Evolutionary conservation across 495 filamentous ascomycete species (phyloP).

Genomic region (Podospora pseudocomata): DNA sequence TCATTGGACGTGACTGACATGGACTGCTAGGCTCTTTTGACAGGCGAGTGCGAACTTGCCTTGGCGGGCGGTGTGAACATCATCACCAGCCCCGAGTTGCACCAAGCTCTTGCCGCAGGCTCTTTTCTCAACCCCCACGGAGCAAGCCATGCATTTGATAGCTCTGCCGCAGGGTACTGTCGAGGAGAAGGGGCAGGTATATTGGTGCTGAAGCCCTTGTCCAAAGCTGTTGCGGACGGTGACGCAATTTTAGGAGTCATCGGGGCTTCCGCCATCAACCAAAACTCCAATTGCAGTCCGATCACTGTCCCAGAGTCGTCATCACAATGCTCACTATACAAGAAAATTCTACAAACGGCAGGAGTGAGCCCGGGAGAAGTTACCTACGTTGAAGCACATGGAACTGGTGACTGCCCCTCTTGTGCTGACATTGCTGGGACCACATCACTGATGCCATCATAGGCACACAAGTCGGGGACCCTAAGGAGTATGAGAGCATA

Average conservation of each 20-base stretch:
- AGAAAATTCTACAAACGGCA: constrained; percentile 42
- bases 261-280: constrained; percentile 48
- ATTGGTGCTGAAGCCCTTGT: constrained; percentile 52
- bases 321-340: constrained; percentile 50
- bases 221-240: constrained; percentile 44
- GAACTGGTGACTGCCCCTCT: constrained; percentile 19
- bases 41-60: constrained; percentile 29
- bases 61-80: constrained; percentile 29
- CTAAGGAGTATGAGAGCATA: constrained; percentile 33
- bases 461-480: constrained; percentile 31
- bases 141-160: constrained; percentile 55
- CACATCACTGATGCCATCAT: no score
- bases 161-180: constrained; percentile 58
- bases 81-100: constrained; percentile 48
- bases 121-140: constrained; percentile 39
- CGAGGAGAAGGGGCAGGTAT: constrained; percentile 56
- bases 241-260: constrained; percentile 58
- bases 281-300: constrained; percentile 46
- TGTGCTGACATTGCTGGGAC: no score
- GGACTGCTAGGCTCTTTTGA: constrained; percentile 37
- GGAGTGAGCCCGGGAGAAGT: constrained; percentile 41
- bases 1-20: neutral
- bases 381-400: constrained; percentile 35
- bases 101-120: constrained; percentile 43
- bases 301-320: constrained; percentile 50